phyloP scores from a whole-genome alignment of 1,284 basidiomycete species.

The Volvariella surrecta region DNA sequence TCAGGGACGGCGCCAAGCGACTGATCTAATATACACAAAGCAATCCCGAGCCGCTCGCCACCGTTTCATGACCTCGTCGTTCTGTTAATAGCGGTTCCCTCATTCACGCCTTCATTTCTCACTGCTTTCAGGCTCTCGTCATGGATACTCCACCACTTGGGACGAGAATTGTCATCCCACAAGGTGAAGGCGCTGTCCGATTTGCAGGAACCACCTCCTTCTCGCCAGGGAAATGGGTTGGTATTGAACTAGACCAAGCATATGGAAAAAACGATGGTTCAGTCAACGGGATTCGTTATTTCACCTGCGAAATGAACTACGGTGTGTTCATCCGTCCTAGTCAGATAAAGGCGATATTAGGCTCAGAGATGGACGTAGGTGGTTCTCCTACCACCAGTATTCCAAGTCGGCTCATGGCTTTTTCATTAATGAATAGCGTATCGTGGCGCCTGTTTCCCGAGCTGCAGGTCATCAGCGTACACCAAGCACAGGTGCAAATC shows the following conservation, averaged over 20 bases:
- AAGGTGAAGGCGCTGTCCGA: constrained; percentile 79
- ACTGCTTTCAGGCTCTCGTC: background rate
- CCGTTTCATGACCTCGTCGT: background rate
- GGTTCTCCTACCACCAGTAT: constrained; percentile 6
- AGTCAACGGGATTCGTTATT: constrained; percentile 81
- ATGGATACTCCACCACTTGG: constrained; percentile 32
- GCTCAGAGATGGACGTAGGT: constrained; percentile 29
- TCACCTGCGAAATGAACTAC: constrained; percentile 67
- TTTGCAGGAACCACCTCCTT: constrained; percentile 86
- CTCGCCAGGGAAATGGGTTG: constrained; percentile 89
- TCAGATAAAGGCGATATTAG: constrained; percentile 67
- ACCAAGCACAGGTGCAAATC: constrained; percentile 23
- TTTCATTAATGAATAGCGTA: constrained; percentile 3
- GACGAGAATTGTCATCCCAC: constrained; percentile 66
- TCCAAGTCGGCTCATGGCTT: background rate
- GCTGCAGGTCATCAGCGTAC: constrained; percentile 35
- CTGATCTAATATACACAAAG: constrained; percentile 1
- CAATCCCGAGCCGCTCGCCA: background rate
- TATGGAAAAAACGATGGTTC: constrained; percentile 96
- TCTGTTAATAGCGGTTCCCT: background rate
- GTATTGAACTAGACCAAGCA: constrained; percentile 77
- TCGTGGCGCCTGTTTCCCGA: constrained; percentile 16
- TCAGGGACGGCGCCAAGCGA: background rate
- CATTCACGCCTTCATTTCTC: constrained; percentile 10
- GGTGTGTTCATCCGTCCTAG: constrained; percentile 91